Conservation (phyloP, 805 yeast genomes). For the Starmera quercuum region DNA sequence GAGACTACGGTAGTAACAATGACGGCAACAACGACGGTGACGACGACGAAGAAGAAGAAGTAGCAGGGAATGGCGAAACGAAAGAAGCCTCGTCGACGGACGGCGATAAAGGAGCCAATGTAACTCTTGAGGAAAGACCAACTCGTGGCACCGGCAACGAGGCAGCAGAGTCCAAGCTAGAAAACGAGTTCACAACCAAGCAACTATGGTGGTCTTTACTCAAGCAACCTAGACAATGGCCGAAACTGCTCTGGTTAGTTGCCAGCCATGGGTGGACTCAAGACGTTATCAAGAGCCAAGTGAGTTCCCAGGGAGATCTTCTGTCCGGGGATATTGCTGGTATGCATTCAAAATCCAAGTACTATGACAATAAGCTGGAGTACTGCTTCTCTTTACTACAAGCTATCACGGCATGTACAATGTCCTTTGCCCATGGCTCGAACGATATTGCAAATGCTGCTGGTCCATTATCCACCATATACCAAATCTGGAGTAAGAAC, state of each 20-base stretch:
- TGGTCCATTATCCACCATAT: conserved; percentile 66
- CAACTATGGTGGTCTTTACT: conserved; percentile 30
- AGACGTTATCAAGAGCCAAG: conserved; percentile 51
- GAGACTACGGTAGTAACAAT: conserved; percentile 7
- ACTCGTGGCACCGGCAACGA: conserved; percentile 3
- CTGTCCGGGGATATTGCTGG: conserved; percentile 39
- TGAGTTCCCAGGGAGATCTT: conserved; percentile 23
- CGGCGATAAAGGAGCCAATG: conserved; percentile 1
- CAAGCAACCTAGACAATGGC: conserved; percentile 49
- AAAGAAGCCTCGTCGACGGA: neutral
- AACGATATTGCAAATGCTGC: conserved; percentile 75
- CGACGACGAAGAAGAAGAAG: conserved; percentile 3
- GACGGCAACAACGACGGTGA: conserved; percentile 16
- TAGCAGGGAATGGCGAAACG: neutral
- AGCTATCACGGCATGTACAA: conserved; percentile 66
- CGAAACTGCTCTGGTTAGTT: conserved; percentile 38
- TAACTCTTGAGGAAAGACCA: conserved; percentile 4
- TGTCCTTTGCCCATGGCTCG: conserved; percentile 80
- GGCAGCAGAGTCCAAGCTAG: conserved; percentile 11
- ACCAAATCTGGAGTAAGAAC: conserved; percentile 51
- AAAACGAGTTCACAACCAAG: conserved; percentile 26
- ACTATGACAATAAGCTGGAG: conserved; percentile 65
- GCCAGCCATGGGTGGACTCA: conserved; percentile 54
- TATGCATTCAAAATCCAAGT: conserved; percentile 53
- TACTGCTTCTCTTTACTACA: conserved; percentile 61